phyloP scores from a whole-genome alignment of 2,329 filamentous ascomycete species.

The Aspergillus hortae region DNA sequence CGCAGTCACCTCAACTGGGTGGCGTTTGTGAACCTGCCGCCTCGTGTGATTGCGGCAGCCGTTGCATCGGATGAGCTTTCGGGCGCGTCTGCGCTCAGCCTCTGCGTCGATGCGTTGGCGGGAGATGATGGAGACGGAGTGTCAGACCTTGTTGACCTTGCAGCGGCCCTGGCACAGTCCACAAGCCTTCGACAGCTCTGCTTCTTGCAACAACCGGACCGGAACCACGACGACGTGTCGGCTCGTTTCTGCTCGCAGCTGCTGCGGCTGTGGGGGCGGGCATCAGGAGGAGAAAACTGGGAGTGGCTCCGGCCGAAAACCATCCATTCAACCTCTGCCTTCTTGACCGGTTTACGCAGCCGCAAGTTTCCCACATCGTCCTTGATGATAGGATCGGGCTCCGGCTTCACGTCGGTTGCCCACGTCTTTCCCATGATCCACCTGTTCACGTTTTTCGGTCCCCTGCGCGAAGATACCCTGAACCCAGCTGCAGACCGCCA shows the following conservation, averaged over 20 bases:
- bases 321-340: constrained; percentile 12
- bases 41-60: constrained; percentile 10
- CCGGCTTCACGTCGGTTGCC: neutral
- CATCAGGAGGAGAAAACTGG: constrained; percentile 3
- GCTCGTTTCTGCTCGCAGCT: constrained; percentile 7
- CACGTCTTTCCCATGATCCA: constrained; percentile 10
- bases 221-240: constrained; percentile 9
- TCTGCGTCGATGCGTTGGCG: constrained; percentile 8
- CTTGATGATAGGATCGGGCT: neutral
- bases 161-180: constrained; percentile 7
- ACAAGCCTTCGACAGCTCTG: constrained; percentile 11
- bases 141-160: constrained; percentile 5
- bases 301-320: constrained; percentile 8
- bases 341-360: constrained; percentile 8
- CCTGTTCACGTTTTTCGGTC: constrained; percentile 10
- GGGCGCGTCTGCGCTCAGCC: constrained; percentile 13
- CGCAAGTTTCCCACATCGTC: constrained; percentile 1
- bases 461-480: neutral
- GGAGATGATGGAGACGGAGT: neutral
- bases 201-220: constrained; percentile 9
- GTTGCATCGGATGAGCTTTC: constrained; percentile 12
- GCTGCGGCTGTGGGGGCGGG: neutral
- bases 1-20: constrained; percentile 14
- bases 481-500: constrained; percentile 3
- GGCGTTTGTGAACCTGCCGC: constrained; percentile 10